These are phyloP conservation scores for Pseudonectria buxi DNA, from an alignment of 2,329 filamentous ascomycete genomes.

Conservation along the genomic window DNA sequence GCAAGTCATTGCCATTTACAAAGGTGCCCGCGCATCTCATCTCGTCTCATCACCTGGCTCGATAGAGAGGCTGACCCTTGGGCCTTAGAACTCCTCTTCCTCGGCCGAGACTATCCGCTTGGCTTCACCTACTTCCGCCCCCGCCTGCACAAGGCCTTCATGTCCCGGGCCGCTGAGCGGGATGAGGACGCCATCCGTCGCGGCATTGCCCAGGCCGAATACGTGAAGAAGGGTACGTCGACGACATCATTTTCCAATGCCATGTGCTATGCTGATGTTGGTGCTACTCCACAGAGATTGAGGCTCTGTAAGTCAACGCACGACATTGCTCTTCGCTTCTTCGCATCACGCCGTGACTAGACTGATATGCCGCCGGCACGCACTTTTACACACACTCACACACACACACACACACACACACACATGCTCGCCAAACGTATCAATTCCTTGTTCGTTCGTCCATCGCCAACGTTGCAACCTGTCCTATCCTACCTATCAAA, in stretches of 20 bases:
- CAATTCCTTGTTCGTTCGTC: too few species aligned
- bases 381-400: too few species aligned
- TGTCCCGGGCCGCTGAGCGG: conserved; percentile 60
- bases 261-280: not conserved
- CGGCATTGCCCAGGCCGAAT: conserved; percentile 72
- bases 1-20: conserved; percentile 82
- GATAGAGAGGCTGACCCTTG: too few species aligned
- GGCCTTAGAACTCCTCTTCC: conserved; percentile 81
- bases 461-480: too few species aligned
- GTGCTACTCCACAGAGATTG: conserved; percentile 60
- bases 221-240: conserved; percentile 77
- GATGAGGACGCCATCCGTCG: conserved; percentile 70
- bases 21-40: conserved; percentile 51
- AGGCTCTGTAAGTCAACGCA: conserved; percentile 72
- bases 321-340: too few species aligned
- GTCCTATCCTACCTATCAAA: too few species aligned
- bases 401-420: too few species aligned
- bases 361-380: too few species aligned
- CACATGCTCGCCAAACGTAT: too few species aligned
- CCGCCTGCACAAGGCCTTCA: conserved; percentile 79
- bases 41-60: too few species aligned
- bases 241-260: not conserved
- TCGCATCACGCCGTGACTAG: too few species aligned
- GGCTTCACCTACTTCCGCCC: conserved; percentile 76
- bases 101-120: conserved; percentile 80